Evolutionary conservation across 768 basidiomycete genomes (phyloP).

Genomic region (Lactarius psammicola): DNA sequence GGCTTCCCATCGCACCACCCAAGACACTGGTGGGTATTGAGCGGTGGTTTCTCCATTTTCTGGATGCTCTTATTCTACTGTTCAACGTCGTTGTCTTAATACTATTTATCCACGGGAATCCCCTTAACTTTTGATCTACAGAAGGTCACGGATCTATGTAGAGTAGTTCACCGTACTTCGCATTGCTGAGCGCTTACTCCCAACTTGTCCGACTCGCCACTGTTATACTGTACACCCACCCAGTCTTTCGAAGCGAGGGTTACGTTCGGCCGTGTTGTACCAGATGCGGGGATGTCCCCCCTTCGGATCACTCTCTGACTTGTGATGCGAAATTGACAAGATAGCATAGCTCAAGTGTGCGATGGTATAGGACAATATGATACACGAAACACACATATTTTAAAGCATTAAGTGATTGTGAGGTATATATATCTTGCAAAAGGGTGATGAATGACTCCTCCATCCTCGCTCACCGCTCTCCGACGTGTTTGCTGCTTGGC

Average conservation of each 20-base stretch:
- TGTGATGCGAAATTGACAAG: background rate
- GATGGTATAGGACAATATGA: conserved; percentile 9
- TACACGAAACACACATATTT: too few species aligned
- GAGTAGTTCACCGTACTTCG: background rate
- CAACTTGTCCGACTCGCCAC: background rate
- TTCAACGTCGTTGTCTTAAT: background rate
- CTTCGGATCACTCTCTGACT: background rate
- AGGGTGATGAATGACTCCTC: background rate
- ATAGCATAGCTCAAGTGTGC: conserved; percentile 2
- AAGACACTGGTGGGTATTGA: conserved; percentile 56
- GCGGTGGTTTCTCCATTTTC: background rate
- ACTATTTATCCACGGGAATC: background rate
- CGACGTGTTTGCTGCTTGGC: conserved; percentile 16
- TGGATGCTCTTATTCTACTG: background rate
- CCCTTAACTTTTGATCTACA: background rate
- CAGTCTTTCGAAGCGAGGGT: background rate
- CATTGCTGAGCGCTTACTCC: background rate
- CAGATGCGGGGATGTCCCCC: background rate
- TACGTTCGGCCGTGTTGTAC: background rate
- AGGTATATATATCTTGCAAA: conserved; percentile 2
- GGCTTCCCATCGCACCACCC: conserved; percentile 75
- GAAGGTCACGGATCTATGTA: background rate
- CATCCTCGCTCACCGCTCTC: background rate
- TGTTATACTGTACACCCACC: background rate
- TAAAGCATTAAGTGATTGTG: conserved; percentile 2